phyloP scores from a whole-genome alignment of 192 early-diverging fungal genomes.

The Backusella tarrabulga region DNA sequence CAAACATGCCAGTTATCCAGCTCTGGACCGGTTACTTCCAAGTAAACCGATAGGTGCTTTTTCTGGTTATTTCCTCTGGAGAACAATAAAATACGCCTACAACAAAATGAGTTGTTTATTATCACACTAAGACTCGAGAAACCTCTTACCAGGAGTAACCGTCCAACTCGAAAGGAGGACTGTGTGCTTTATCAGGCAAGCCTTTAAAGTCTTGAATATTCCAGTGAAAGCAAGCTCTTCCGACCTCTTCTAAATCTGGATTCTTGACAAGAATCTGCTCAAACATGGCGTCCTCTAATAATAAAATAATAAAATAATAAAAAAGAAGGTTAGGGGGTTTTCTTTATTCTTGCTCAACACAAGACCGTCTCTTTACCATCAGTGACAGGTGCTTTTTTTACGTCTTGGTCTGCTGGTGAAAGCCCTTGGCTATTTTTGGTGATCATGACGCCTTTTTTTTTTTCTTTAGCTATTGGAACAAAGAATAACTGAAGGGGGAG shows the following conservation, averaged over 20 bases:
- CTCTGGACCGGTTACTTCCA: slow-evolving; percentile 81
- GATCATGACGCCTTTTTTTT: not conserved
- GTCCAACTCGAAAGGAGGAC: slow-evolving; percentile 27
- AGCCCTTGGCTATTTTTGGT: not conserved
- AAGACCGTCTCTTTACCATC: not conserved
- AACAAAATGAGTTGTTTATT: not conserved
- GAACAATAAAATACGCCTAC: slow-evolving; percentile 70
- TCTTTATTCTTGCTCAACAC: too few relatives aligned
- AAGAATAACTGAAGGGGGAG: not conserved
- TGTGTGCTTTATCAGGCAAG: slow-evolving; percentile 17
- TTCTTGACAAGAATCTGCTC: slow-evolving; percentile 17
- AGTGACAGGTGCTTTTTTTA: slow-evolving; percentile 3
- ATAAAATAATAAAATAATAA: not conserved
- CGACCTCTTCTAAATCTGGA: slow-evolving; percentile 23
- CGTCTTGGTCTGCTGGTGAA: not conserved
- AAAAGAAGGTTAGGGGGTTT: too few relatives aligned
- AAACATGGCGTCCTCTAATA: slow-evolving; percentile 18
- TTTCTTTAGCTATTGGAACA: not conserved
- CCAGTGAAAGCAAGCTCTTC: slow-evolving; percentile 22
- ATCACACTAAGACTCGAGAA: not conserved
- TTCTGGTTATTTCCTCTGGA: slow-evolving; percentile 79
- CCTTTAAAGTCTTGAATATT: slow-evolving; percentile 24
- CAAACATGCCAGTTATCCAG: slow-evolving; percentile 74
- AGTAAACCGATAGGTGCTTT: slow-evolving; percentile 77
- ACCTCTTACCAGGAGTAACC: slow-evolving; percentile 25